phyloP scores from a whole-genome alignment of 2,329 filamentous ascomycete species.

The Curvularia eragrostidis region DNA sequence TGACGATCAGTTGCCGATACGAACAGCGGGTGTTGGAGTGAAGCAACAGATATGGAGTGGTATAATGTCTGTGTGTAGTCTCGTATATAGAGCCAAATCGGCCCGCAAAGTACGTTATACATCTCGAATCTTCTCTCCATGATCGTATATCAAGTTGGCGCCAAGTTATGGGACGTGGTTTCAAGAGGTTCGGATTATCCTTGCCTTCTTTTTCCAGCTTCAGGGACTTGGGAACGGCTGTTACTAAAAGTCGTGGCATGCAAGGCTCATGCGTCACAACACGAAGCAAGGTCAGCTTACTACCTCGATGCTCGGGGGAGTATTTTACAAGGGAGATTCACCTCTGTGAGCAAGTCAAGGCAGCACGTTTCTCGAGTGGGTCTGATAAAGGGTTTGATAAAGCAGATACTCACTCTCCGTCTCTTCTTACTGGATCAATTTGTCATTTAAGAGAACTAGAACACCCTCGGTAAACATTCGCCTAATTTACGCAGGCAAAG shows the following conservation, averaged over 20 bases:
- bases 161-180: not conserved
- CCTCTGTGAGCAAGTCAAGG: not conserved
- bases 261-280: not conserved
- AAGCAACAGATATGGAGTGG: not conserved
- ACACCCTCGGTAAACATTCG: not conserved
- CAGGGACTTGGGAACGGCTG: not conserved
- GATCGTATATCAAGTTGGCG: not conserved
- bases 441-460: not conserved
- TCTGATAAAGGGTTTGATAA: not conserved
- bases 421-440: not conserved
- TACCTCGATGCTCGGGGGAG: not conserved
- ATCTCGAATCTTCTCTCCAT: not conserved
- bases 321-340: not conserved
- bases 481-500: not conserved
- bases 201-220: not conserved
- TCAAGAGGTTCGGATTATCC: not conserved
- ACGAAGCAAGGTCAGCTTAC: not conserved
- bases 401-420: not conserved
- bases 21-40: not conserved
- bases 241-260: not conserved
- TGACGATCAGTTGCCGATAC: not conserved
- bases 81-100: not conserved
- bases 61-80: not conserved
- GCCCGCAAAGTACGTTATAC: not conserved
- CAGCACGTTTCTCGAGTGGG: not conserved